Evolutionary conservation across 1,139 yeast species (phyloP), one percentile per base, ranked within the genome.

Genomic region (Pichia sp.): DNA sequence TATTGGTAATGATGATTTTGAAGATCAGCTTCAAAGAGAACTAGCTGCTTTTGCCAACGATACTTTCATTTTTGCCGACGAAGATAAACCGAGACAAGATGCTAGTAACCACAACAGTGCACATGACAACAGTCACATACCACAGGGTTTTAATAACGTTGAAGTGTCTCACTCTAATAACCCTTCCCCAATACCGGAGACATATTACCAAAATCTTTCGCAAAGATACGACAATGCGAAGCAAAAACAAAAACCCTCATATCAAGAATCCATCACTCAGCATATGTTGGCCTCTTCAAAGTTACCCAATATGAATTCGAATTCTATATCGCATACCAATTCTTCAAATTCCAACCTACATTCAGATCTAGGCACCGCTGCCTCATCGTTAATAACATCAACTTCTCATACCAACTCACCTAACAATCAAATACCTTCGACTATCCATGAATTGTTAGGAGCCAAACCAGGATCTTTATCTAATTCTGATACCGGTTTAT

Each of bases 21-120:
- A 82, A 56, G 85, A 82, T 46, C 82, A 82, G 53, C 64, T 82
- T 31, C 77, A 84, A 31, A 77, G 82, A 34, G 92, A 83, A 59
- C 68, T 83, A 53, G 84, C 87, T 23, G 88, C 87, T 1, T 83
- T 83, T 69, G 90, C 88, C 1, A 88, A 83, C 55, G 88, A 82
- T 51, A 73, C 83, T 7, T 83, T 83, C 54, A 74, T 83, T 4
- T 83, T 83, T 58, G 87, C 88, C 0, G 92, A 83, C 58, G 90
- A 83, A 58, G 88, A 81, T 37, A 81, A 82, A 58, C 81, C 81
- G 3, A 61, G 47, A 16, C 47, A 47, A 36, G 39, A 43, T 2
- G 41, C 48, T 4, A 38, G 45, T 3, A 36, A 45, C 29, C 37
- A 39, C 33, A 40, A 35, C 29, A 36, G 29, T 27, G 43, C 37